phyloP scores from a whole-genome alignment of 371 early-diverging fungal species.

The Mortierella sp. region DNA sequence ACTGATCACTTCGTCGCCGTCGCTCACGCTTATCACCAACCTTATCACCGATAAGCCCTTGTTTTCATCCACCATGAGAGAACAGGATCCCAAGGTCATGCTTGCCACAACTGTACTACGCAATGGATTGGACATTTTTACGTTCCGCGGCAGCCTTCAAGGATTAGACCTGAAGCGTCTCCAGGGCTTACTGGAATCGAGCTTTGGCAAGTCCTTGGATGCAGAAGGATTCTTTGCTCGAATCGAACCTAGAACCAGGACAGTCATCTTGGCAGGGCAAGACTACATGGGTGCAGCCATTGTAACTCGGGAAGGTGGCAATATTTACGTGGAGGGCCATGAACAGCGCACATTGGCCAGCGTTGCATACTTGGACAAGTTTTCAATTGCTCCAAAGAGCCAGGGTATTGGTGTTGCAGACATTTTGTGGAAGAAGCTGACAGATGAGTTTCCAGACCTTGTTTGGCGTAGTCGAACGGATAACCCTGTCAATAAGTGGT shows the following conservation, averaged over 20 bases:
- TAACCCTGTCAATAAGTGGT: slow-evolving; percentile 95
- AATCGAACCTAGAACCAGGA: slow-evolving; percentile 61
- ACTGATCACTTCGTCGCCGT: slow-evolving; percentile 62
- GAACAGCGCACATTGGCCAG: slow-evolving; percentile 36
- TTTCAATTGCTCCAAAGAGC: slow-evolving; percentile 85
- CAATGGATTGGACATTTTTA: slow-evolving; percentile 74
- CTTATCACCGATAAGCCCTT: slow-evolving; percentile 72
- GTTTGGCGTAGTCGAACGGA: slow-evolving; percentile 90
- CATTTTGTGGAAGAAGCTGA: slow-evolving; percentile 87
- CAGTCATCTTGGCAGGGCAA: slow-evolving; percentile 82
- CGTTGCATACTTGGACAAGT: slow-evolving; percentile 89
- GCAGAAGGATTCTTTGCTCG: slow-evolving; percentile 69
- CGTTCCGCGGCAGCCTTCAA: slow-evolving; percentile 58
- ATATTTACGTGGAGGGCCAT: slow-evolving; percentile 57
- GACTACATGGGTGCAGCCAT: slow-evolving; percentile 87
- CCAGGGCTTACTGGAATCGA: slow-evolving; percentile 73
- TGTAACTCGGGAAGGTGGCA: slow-evolving; percentile 67
- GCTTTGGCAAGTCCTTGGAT: slow-evolving; percentile 79
- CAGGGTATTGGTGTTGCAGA: slow-evolving; percentile 96
- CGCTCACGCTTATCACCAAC: slow-evolving; percentile 60
- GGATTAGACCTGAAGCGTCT: slow-evolving; percentile 68
- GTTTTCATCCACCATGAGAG: slow-evolving; percentile 54
- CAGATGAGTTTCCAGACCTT: slow-evolving; percentile 74
- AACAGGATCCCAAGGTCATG: slow-evolving; percentile 32
- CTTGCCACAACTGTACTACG: slow-evolving; percentile 78